phyloP scores from a whole-genome alignment of 1,284 basidiomycete species.

The Apiotrichum montevideense region DNA sequence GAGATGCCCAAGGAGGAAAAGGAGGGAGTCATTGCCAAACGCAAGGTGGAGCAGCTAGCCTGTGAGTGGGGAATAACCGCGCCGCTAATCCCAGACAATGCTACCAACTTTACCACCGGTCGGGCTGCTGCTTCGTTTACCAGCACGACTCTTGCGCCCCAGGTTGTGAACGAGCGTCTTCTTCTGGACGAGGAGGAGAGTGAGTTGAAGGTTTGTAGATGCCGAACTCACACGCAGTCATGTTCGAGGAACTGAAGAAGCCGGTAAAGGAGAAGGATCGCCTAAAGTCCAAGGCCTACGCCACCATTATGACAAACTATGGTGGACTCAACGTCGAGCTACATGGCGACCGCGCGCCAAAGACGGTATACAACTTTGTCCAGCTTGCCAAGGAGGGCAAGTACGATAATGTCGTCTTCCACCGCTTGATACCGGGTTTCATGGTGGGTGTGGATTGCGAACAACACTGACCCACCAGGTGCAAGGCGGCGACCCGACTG shows the following conservation, averaged over 20 bases:
- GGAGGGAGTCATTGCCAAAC: slow-evolving; percentile 41
- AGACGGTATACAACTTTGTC: slow-evolving; percentile 96
- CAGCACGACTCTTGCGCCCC: slow-evolving; percentile 80
- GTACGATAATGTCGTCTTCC: slow-evolving; percentile 76
- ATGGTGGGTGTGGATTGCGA: slow-evolving; percentile 58
- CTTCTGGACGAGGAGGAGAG: slow-evolving; percentile 75
- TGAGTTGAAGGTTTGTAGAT: slow-evolving; percentile 37
- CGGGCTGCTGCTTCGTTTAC: slow-evolving; percentile 86
- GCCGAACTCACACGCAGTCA: slow-evolving; percentile 49
- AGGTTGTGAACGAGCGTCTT: slow-evolving; percentile 67
- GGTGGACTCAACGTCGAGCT: slow-evolving; percentile 88
- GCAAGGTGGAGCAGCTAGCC: slow-evolving; percentile 35
- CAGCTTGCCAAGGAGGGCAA: slow-evolving; percentile 82
- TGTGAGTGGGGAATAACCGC: slow-evolving; percentile 21
- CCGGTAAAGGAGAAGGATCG: slow-evolving; percentile 85
- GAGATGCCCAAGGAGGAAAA: slow-evolving; percentile 22
- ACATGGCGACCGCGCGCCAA: slow-evolving; percentile 71
- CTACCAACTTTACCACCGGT: slow-evolving; percentile 85
- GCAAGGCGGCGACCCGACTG: slow-evolving; percentile 94
- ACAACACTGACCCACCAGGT: slow-evolving; percentile 51
- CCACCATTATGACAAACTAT: slow-evolving; percentile 81
- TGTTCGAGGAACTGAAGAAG: slow-evolving; percentile 82
- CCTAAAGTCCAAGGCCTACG: slow-evolving; percentile 80
- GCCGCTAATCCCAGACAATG: slow-evolving; percentile 60
- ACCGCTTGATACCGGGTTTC: slow-evolving; percentile 91